phyloP scores from a whole-genome alignment of 495 filamentous ascomycete genomes.

The Hypoxylon cercidicola region DNA sequence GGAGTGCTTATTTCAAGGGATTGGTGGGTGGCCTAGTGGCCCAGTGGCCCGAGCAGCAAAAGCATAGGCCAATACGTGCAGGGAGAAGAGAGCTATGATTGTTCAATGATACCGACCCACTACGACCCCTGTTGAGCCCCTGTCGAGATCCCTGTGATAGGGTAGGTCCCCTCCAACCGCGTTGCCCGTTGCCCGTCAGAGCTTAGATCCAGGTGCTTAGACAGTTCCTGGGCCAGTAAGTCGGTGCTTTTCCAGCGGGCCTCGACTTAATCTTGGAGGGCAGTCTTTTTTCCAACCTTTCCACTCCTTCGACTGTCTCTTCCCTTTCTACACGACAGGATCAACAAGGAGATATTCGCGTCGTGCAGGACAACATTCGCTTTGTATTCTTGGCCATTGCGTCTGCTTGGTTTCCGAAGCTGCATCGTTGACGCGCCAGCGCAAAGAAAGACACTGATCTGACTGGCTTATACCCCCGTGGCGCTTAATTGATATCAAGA shows the following conservation, averaged over 20 bases:
- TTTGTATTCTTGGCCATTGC: slow-evolving; percentile 24
- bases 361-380: slow-evolving; percentile 22
- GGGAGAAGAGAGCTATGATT: slow-evolving; percentile 30
- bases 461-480: slow-evolving; percentile 15
- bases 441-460: slow-evolving; percentile 11
- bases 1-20: slow-evolving; percentile 8
- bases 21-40: slow-evolving; percentile 14
- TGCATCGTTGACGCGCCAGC: slow-evolving; percentile 16
- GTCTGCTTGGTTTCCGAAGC: slow-evolving; percentile 16
- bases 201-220: slow-evolving; percentile 38
- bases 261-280: slow-evolving; percentile 23
- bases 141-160: slow-evolving; percentile 34
- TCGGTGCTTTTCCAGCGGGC: slow-evolving; percentile 20
- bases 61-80: slow-evolving; percentile 17
- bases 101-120: slow-evolving; percentile 38
- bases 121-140: slow-evolving; percentile 23
- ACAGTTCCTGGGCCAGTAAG: slow-evolving; percentile 25
- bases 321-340: slow-evolving; percentile 7
- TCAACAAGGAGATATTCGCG: slow-evolving; percentile 10
- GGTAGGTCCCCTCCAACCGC: slow-evolving; percentile 28
- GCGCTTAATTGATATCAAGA: slow-evolving; percentile 32
- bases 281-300: slow-evolving; percentile 13
- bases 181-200: slow-evolving; percentile 36
- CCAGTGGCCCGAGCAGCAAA: slow-evolving; percentile 8
- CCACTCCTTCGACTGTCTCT: slow-evolving; percentile 14